phyloP scores from a whole-genome alignment of 2,329 filamentous ascomycete genomes.

The Colletotrichum musae region DNA sequence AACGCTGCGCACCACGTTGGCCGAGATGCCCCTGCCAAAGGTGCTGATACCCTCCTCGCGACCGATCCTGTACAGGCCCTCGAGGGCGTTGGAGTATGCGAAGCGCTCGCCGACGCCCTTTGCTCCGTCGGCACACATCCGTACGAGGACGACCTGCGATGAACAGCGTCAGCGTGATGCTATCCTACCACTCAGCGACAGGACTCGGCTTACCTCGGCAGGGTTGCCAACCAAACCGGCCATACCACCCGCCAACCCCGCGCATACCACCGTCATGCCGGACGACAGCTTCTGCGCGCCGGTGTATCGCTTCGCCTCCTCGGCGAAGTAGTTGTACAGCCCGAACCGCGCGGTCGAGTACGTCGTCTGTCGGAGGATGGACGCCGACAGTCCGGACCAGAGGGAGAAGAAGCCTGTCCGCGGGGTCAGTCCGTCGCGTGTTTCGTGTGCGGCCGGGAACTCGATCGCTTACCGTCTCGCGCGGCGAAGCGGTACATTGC shows the following conservation, averaged over 20 bases:
- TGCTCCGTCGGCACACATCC: conserved; percentile 63
- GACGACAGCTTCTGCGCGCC: conserved; percentile 51
- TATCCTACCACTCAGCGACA: too few species aligned
- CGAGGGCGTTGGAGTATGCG: conserved; percentile 54
- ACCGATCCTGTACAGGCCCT: conserved; percentile 51
- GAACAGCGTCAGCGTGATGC: too few species aligned
- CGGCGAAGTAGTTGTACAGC: conserved; percentile 55
- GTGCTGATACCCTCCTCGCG: conserved; percentile 56
- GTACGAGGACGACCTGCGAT: conserved; percentile 54
- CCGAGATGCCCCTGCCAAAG: conserved; percentile 55
- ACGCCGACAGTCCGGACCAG: conserved; percentile 60
- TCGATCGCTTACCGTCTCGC: conserved; percentile 52
- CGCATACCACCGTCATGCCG: conserved; percentile 54
- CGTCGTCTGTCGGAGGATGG: conserved; percentile 59
- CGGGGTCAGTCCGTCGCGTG: background rate
- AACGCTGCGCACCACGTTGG: conserved; percentile 59
- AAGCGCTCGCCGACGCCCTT: conserved; percentile 54
- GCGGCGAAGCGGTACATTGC: conserved; percentile 55
- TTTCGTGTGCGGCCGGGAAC: background rate
- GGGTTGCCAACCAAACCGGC: conserved; percentile 62
- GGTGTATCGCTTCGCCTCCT: conserved; percentile 46
- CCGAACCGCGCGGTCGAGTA: conserved; percentile 62
- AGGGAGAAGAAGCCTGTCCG: conserved; percentile 55
- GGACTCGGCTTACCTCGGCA: conserved; percentile 50
- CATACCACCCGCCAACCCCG: conserved; percentile 57